phyloP scores from a whole-genome alignment of 1,284 basidiomycete species.

The Pseudozyma pruni region DNA sequence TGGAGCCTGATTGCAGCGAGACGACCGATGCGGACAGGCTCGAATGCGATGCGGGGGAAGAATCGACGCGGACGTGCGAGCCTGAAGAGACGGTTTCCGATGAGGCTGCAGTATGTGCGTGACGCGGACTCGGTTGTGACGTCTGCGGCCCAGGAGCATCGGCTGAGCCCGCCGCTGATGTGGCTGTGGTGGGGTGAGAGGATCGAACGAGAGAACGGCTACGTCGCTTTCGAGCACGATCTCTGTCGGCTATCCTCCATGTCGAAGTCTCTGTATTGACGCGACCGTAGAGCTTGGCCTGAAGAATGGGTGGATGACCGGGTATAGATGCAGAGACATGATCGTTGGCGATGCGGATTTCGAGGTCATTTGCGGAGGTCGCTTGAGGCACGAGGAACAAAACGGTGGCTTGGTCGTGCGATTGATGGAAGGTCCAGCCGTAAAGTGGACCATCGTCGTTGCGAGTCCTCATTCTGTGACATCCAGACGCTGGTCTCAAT shows the following conservation, averaged over 20 bases:
- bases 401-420: slow-evolving; percentile 59
- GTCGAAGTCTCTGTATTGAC: slow-evolving; percentile 52
- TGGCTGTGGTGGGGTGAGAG: slow-evolving; percentile 15
- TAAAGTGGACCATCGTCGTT: slow-evolving; percentile 24
- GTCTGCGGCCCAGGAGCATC: slow-evolving; percentile 1
- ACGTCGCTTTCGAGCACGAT: slow-evolving; percentile 30
- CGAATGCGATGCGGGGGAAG: slow-evolving; percentile 31
- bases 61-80: slow-evolving; percentile 20
- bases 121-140: background rate
- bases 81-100: slow-evolving; percentile 16
- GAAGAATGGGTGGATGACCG: slow-evolving; percentile 46
- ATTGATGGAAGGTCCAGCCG: slow-evolving; percentile 59
- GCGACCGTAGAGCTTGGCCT: slow-evolving; percentile 53
- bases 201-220: slow-evolving; percentile 32
- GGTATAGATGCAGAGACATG: slow-evolving; percentile 49
- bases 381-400: slow-evolving; percentile 52
- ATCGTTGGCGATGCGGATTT: slow-evolving; percentile 47
- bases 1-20: slow-evolving; percentile 42
- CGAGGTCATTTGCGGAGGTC: slow-evolving; percentile 37
- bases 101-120: background rate
- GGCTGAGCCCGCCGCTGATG: slow-evolving; percentile 20
- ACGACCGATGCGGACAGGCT: slow-evolving; percentile 36
- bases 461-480: slow-evolving; percentile 19
- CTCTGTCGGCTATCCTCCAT: slow-evolving; percentile 54
- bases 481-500: background rate